These are phyloP conservation scores for Vicia villosa DNA, from an alignment of 306 rosid genomes.

Conservation along the genomic window DNA sequence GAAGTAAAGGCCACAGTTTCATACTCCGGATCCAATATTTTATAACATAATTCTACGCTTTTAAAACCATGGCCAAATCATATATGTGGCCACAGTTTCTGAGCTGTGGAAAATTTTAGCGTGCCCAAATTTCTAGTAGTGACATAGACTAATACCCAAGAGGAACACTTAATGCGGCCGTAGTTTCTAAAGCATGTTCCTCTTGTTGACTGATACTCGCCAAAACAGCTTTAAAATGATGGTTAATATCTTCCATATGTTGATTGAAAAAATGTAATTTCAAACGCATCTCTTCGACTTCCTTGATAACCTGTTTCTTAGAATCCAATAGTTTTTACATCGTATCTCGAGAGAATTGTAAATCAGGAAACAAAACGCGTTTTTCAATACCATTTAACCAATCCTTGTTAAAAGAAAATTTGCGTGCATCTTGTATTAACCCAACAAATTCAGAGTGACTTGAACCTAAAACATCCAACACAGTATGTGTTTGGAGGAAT, in stretches of 20 bases:
- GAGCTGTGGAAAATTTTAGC: too few relatives aligned
- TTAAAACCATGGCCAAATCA: too few relatives aligned
- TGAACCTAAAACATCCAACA: not conserved
- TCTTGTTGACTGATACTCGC: not conserved
- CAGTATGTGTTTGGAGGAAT: too few relatives aligned
- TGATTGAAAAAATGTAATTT: not conserved
- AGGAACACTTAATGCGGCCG: not conserved
- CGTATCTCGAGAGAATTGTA: not conserved
- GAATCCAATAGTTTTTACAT: too few relatives aligned
- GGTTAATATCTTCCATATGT: not conserved
- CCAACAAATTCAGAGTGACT: conserved; percentile 6
- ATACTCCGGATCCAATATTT: too few relatives aligned
- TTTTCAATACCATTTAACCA: not conserved
- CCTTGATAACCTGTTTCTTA: not conserved
- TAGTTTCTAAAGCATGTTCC: too few relatives aligned
- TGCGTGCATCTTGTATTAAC: not conserved
- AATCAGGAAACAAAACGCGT: not conserved
- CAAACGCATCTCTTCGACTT: not conserved
- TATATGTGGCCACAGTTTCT: too few relatives aligned
- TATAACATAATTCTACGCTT: too few relatives aligned
- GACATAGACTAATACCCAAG: not conserved
- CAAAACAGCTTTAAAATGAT: not conserved
- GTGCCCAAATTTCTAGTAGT: too few relatives aligned
- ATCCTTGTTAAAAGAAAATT: not conserved
- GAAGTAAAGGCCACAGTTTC: too few relatives aligned